These are phyloP conservation scores for Rhizopogon vinicolor DNA, from an alignment of 768 basidiomycete genomes.

Conservation along the genomic window DNA sequence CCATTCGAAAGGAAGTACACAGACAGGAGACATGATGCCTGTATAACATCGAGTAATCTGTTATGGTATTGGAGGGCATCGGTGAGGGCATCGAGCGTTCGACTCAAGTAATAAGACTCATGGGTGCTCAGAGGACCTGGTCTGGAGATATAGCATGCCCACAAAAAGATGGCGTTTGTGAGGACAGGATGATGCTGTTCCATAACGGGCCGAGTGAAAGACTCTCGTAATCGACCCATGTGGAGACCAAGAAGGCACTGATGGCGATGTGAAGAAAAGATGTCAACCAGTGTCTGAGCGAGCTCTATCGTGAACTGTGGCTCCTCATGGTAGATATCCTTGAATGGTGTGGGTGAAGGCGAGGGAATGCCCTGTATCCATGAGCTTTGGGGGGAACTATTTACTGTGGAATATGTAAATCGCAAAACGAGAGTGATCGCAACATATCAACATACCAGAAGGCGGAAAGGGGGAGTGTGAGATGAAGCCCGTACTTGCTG, in stretches of 20 bases:
- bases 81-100: constrained; percentile 56
- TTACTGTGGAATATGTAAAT: constrained; percentile 25
- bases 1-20: constrained; percentile 76
- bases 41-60: constrained; percentile 65
- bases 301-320: constrained; percentile 53
- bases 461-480: constrained; percentile 56
- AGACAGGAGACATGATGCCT: constrained; percentile 71
- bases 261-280: constrained; percentile 70
- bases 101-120: constrained; percentile 66
- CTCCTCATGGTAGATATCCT: constrained; percentile 42
- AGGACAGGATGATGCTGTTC: constrained; percentile 74
- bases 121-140: constrained; percentile 66
- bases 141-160: constrained; percentile 78
- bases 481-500: constrained; percentile 45
- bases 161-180: constrained; percentile 78
- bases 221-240: constrained; percentile 60
- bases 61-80: constrained; percentile 56
- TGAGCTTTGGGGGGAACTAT: constrained; percentile 47
- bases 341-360: constrained; percentile 50
- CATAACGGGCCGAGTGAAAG: constrained; percentile 43
- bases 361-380: constrained; percentile 49
- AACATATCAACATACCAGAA: constrained; percentile 35
- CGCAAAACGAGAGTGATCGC: neutral
- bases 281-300: constrained; percentile 68
- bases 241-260: constrained; percentile 72